Percentiles rank a stretch among this genome's conserved stretches.
phyloP scores from a whole-genome alignment of 2,329 filamentous ascomycete genomes.

The Fusarium udum region DNA sequence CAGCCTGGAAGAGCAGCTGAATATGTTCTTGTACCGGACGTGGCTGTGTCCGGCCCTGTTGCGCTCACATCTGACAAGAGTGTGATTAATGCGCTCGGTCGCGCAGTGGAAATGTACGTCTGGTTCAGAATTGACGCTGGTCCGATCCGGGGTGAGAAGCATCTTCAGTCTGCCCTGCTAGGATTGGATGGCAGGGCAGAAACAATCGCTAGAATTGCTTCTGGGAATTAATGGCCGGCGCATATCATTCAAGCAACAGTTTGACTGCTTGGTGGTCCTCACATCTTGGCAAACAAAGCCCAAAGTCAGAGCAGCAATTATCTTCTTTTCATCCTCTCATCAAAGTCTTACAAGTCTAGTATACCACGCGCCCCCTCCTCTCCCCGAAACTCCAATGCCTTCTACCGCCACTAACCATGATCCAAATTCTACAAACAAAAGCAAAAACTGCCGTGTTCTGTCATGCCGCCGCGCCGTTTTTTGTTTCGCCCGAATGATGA shows the following conservation, averaged over 20 bases:
- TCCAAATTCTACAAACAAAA: constrained; percentile 12
- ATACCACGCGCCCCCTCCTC: not conserved
- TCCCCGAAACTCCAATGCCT: constrained; percentile 24
- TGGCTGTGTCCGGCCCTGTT: not conserved
- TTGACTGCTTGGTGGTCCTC: not conserved
- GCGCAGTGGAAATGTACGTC: not conserved
- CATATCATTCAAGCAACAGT: not conserved
- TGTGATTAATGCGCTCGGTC: not conserved
- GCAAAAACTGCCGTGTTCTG: not conserved
- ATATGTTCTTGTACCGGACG: not conserved
- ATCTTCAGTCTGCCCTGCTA: not conserved
- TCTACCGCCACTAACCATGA: constrained; percentile 10
- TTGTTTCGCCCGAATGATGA: constrained; percentile 6
- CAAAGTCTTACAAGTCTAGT: constrained; percentile 29
- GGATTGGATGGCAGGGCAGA: too few species aligned
- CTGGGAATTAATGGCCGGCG: not conserved
- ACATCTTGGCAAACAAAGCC: not conserved
- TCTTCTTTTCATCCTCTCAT: constrained; percentile 5
- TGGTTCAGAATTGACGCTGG: too few species aligned
- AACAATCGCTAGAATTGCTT: not conserved
- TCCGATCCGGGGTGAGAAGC: not conserved
- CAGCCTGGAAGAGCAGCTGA: not conserved
- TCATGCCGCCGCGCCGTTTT: constrained; percentile 18
- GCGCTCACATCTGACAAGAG: not conserved
- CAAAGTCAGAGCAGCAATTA: not conserved